Conservation (phyloP, 2,329 filamentous ascomycete genomes). For the Fusarium sp. region DNA sequence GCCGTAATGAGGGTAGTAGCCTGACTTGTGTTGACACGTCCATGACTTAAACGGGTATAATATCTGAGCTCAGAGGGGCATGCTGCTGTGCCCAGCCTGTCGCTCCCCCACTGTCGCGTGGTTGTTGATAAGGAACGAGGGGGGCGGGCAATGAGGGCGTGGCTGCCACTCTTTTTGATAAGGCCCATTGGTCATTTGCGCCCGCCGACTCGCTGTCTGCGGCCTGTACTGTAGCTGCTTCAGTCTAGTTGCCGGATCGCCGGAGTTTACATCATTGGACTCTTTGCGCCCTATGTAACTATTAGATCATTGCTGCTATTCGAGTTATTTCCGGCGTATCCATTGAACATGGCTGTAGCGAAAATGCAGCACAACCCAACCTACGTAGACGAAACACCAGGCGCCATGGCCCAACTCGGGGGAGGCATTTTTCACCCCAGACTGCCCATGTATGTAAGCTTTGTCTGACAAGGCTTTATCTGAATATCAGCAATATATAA, state of each 20-base stretch:
- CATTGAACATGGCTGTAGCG: not conserved
- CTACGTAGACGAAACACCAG: no score
- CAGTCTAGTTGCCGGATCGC: not conserved
- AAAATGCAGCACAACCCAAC: not conserved
- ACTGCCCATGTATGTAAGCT: no score
- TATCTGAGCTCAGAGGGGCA: conserved; percentile 5
- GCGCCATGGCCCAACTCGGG: no score
- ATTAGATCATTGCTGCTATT: no score
- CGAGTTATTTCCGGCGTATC: not conserved
- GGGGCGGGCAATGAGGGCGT: not conserved
- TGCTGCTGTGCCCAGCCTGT: not conserved
- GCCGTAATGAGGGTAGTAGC: conserved; percentile 37
- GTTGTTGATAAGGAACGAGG: conserved; percentile 11
- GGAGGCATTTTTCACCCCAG: no score
- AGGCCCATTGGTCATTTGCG: conserved; percentile 20
- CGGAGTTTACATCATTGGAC: not conserved
- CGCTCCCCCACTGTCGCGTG: conserved; percentile 15
- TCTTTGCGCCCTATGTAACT: not conserved
- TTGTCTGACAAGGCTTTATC: no score
- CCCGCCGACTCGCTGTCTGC: not conserved
- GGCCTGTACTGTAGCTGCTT: not conserved
- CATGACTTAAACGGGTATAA: conserved; percentile 27
- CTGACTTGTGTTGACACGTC: conserved; percentile 21
- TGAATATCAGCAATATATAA: no score
- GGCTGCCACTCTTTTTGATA: conserved; percentile 3